phyloP scores from a whole-genome alignment of 768 basidiomycete genomes.

The Favolaschia claudopus region DNA sequence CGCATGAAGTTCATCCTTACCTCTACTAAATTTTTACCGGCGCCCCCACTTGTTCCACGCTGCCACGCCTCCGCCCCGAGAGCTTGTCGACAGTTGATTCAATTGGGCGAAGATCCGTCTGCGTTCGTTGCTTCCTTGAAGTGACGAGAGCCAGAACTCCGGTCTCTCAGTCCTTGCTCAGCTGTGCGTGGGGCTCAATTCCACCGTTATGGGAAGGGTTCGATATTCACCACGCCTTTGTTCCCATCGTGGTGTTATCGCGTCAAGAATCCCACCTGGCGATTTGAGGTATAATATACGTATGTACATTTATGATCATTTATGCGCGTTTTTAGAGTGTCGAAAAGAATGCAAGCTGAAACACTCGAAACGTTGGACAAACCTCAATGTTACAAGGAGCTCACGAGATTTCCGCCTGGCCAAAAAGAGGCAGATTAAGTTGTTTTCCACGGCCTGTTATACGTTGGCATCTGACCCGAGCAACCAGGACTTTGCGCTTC shows the following conservation, averaged over 20 bases:
- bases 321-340: not conserved
- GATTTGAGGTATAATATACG: no score
- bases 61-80: conserved; percentile 8
- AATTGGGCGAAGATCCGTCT: conserved; percentile 1
- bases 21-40: no score
- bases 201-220: no score
- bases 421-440: no score
- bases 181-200: no score
- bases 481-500: not conserved
- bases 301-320: not conserved
- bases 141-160: not conserved
- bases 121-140: conserved; percentile 1
- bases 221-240: not conserved
- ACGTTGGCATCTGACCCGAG: not conserved
- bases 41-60: conserved; percentile 8
- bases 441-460: not conserved
- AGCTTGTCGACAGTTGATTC: conserved; percentile 1
- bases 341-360: no score
- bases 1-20: not conserved
- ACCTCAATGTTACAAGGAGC: no score
- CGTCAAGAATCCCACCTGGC: no score
- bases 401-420: no score
- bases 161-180: conserved; percentile 1
- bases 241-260: not conserved
- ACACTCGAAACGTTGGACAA: no score